Evolutionary conservation across 176 grass and related monocot species (phyloP), one percentile per base, ranked within the genome.

Genomic region (Stipa capillata): DNA sequence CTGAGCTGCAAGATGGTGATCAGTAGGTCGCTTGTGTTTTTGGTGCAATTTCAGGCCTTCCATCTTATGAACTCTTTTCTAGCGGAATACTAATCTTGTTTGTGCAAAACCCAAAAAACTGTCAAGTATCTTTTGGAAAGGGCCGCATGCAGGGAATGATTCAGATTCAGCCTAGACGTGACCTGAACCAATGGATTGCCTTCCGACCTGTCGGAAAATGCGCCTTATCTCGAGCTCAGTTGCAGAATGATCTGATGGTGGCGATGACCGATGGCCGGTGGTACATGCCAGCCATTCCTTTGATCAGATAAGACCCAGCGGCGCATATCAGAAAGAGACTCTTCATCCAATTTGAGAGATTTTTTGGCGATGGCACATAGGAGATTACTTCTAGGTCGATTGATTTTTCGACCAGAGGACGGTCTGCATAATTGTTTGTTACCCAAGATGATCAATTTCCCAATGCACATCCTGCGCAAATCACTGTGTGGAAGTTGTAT

Each of bases 281-380:
- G 39, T 74, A 21, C 7, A 75, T 57, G 49, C 61, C 41, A 59
- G 4, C 70, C 84, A 58, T 79, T 72, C 74, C 67, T 78, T 83
- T 57, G 56, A 29, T 42, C 51, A 66, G 74, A 84, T 79, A 83
- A 72, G 65, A 64, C 45, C 40, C 5, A 4, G 84, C 12, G 20
- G 56, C 50, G 9, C 73, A 45, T 8, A 23, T 65, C 23, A 9
- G 85, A 78, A 47, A 71, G 73, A 37, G 79, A 87, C 65, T n/a
- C n/a, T n/a, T n/a, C 14, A 14, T 61, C 4, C 53, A 82, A 77
- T 33, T 17, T 52, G 63, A 43, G 66, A 17, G 42, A 65, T 29
- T 45, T 20, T 25, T n/a, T n/a, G 65, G 53, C 39, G 32, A 34
- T 50, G 37, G 74, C 16, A 10, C 33, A 43, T 65, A 0, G n/a